Percentiles rank a stretch among this genome's conserved stretches.
phyloP scores from a whole-genome alignment of 306 rosid genomes.

The Vigna angularis region DNA sequence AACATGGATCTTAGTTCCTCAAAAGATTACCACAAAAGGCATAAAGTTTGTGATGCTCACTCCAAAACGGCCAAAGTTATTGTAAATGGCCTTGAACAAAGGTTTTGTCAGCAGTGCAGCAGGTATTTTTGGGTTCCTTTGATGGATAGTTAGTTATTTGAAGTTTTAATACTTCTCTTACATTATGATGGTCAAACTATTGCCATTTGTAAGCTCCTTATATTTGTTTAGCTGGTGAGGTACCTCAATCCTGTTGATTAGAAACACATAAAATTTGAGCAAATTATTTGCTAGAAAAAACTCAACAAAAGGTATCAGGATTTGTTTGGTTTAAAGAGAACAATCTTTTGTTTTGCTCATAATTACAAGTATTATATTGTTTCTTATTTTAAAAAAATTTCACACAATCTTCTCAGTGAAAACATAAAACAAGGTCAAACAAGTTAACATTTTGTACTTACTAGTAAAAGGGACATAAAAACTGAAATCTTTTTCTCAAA shows the following conservation, averaged over 20 bases:
- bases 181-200: slow-evolving; percentile 23
- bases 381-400: neutral
- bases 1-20: slow-evolving; percentile 76
- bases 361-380: neutral
- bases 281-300: neutral
- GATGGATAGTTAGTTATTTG: neutral
- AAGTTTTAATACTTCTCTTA: neutral
- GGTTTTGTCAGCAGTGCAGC: slow-evolving; percentile 94
- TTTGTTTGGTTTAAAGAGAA: neutral
- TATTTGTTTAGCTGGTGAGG: slow-evolving; percentile 27
- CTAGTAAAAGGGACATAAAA: neutral
- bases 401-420: slow-evolving; percentile 1
- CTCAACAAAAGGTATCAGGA: neutral
- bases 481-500: neutral
- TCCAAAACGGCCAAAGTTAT: slow-evolving; percentile 79
- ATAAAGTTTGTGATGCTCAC: slow-evolving; percentile 84
- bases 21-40: slow-evolving; percentile 85
- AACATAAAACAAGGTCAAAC: neutral
- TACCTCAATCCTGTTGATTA: neutral
- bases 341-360: neutral
- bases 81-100: slow-evolving; percentile 81
- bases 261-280: slow-evolving; percentile 6
- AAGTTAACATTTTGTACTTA: neutral
- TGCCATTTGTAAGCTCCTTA: slow-evolving; percentile 31
- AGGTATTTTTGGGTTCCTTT: slow-evolving; percentile 52